Base-by-base conservation (phyloP, 805 yeast genomes). In the Lachancea cidri region DNA sequence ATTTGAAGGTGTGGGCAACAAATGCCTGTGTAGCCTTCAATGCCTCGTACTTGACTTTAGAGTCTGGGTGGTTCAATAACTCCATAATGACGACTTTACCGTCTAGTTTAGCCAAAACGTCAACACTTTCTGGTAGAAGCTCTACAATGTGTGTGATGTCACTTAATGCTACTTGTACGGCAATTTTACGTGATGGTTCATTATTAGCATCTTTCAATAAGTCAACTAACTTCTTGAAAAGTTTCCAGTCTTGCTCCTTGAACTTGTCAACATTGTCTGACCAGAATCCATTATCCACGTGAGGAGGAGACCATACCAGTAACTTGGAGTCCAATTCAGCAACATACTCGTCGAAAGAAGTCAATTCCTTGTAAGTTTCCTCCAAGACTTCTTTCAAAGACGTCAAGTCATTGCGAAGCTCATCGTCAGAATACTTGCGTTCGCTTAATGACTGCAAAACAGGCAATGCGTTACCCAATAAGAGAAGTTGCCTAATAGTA, bases 351-450 rank as follows among this genome's bases (percentile, higher is more conserved):
- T 93, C 98, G 62, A 91, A 86, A 1, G 95, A 87, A 4, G 97
- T 83, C 69, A 93, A 76, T 50, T 77, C 79, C 36, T 81, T 76
- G 46, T 83, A 88, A 36, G 86, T 82, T 20, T 79, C 83, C 47
- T 78, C 79, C 49, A 91, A 73, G n/a, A 70, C 68, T 27, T 71
- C 77, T 43, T 72, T 67, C 49, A 93, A 69, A 24, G 66, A 60
- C 17, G 67, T 70, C 51, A 93, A 74, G 60, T 88, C 97, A 15
- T 68, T 70, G 35, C 84, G 76, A 53, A 93, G 75, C 62, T 93
- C 98, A 47, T 86, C 93, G 62, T 93, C 98, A 4, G 95, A 83
- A 82, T 95, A 89, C 65, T 93, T 93, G 55, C 98, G 73, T 46
- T 85, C 91, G 50, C 79, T 76, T 53, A 93, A 73, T 43, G 81